Evolutionary conservation across 805 yeast genomes (phyloP).

Genomic region (Pichia pseudocactophila): DNA sequence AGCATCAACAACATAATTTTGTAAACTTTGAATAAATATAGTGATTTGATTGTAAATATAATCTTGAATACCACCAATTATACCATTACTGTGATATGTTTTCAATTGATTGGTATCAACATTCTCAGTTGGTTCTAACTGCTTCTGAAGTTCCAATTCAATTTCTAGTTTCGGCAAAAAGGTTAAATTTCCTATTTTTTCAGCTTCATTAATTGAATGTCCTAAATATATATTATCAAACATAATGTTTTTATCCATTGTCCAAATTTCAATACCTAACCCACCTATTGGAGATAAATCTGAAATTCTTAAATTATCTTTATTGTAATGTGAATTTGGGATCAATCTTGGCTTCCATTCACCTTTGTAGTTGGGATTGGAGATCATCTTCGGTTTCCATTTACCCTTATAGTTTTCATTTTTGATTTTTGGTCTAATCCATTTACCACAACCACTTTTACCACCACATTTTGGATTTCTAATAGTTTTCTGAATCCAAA

Average conservation of each 20-base stretch:
- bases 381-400: constrained; percentile 62
- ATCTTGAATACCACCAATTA: constrained; percentile 10
- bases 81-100: background rate
- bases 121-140: constrained; percentile 31
- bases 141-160: constrained; percentile 38
- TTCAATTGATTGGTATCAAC: constrained; percentile 23
- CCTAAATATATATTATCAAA: constrained; percentile 85
- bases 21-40: constrained; percentile 13
- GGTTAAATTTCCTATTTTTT: constrained; percentile 69
- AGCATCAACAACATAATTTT: constrained; percentile 29
- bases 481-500: constrained; percentile 65
- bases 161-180: constrained; percentile 45
- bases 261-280: constrained; percentile 84
- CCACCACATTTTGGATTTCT: constrained; percentile 63
- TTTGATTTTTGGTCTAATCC: constrained; percentile 58
- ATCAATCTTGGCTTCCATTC: constrained; percentile 62
- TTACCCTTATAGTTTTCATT: constrained; percentile 71
- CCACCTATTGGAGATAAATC: constrained; percentile 59
- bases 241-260: constrained; percentile 64
- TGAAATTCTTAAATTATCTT: constrained; percentile 43
- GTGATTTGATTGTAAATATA: constrained; percentile 11
- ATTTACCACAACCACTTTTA: constrained; percentile 68
- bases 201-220: constrained; percentile 78
- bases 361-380: constrained; percentile 74
- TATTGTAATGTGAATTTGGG: constrained; percentile 52